Evolutionary conservation across 2,329 filamentous ascomycete species (phyloP).

Genomic region (Emergomyces africanus): DNA sequence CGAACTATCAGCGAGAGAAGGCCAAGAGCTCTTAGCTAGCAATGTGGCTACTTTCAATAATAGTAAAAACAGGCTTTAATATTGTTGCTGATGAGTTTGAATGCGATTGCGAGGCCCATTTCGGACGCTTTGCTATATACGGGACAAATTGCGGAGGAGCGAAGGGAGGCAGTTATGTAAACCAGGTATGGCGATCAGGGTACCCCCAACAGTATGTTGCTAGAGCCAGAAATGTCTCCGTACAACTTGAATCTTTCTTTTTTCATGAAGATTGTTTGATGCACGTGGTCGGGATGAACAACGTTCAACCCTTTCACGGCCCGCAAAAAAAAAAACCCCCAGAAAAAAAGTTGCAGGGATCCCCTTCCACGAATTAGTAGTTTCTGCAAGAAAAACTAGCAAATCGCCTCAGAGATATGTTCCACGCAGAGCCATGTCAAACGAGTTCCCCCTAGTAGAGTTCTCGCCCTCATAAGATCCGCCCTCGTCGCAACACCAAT

Average conservation of each 20-base stretch:
- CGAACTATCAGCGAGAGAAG: background rate
- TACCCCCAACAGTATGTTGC: background rate
- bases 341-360: no score
- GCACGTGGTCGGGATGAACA: background rate
- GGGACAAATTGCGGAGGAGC: no score
- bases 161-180: background rate
- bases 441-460: no score
- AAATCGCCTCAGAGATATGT: background rate
- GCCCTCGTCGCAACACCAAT: background rate
- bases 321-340: background rate
- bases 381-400: background rate
- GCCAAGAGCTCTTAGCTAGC: background rate
- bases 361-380: background rate
- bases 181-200: background rate
- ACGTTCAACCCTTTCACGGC: background rate
- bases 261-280: background rate
- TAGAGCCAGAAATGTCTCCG: background rate
- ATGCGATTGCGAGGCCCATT: background rate
- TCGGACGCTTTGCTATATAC: background rate
- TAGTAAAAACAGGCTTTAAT: background rate
- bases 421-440: background rate
- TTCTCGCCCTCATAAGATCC: no score
- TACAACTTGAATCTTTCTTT: background rate
- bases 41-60: background rate
- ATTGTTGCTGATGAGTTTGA: background rate